Percentiles rank a stretch among this genome's conserved stretches.
Conservation (phyloP, 257 asterid genomes). For the Scutellaria barbata region DNA sequence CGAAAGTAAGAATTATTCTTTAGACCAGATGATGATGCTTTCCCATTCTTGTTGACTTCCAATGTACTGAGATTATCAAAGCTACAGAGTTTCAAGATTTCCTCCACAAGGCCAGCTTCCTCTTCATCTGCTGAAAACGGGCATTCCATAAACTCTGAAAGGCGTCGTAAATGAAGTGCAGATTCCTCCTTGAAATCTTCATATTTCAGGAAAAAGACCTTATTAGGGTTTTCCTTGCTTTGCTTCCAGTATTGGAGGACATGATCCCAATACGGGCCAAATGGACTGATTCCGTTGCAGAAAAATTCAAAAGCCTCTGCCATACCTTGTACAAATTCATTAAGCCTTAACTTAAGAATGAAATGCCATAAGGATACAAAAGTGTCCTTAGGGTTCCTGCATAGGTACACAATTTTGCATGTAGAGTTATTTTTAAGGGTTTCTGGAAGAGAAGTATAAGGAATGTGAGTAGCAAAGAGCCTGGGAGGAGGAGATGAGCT, state of each 20-base stretch:
- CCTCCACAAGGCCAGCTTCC: neutral
- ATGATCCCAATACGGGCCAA: neutral
- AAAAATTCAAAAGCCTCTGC: neutral
- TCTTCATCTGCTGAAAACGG: neutral
- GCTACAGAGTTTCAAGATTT: neutral
- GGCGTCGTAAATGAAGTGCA: neutral
- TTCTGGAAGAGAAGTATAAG: neutral
- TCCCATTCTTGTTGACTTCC: neutral
- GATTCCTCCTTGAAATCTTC: neutral
- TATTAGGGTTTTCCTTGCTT: neutral
- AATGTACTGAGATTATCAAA: neutral
- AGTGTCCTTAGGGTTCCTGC: slow-evolving; percentile 12
- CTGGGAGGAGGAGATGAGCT: neutral
- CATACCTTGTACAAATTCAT: neutral
- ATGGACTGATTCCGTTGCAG: neutral
- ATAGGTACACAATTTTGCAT: neutral
- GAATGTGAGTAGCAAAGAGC: neutral
- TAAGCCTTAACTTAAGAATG: neutral
- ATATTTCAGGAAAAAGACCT: neutral
- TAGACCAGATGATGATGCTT: neutral
- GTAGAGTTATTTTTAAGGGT: neutral
- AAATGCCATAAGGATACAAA: neutral
- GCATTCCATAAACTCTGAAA: neutral
- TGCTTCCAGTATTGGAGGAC: neutral
- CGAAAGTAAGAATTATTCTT: too few species aligned